These are phyloP conservation scores for Coemansia sp. DNA, from an alignment of 192 early-diverging fungal species.

Conservation along the genomic window DNA sequence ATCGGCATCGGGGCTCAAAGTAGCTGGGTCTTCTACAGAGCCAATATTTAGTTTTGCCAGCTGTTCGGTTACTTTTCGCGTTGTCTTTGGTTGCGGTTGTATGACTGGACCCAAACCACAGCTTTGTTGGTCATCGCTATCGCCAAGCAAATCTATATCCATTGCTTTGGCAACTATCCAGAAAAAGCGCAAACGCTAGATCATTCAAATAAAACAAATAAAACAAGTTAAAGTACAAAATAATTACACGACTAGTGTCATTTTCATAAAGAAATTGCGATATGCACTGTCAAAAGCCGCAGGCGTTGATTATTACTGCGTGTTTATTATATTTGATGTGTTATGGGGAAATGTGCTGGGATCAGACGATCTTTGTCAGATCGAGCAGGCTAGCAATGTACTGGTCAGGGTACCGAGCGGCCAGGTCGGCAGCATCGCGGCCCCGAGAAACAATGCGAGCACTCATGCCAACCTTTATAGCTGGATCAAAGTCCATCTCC, in stretches of 20 bases:
- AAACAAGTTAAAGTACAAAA: background rate
- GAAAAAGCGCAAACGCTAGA: background rate
- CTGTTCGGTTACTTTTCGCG: background rate
- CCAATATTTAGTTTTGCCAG: background rate
- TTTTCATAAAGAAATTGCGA: background rate
- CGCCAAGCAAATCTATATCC: slow-evolving; percentile 25
- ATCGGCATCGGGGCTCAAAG: background rate
- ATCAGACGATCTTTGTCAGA: slow-evolving; percentile 14
- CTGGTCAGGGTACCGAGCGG: slow-evolving; percentile 6
- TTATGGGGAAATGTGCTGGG: background rate
- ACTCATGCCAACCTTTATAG: slow-evolving; percentile 35
- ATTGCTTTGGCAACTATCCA: slow-evolving; percentile 1
- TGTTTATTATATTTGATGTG: background rate
- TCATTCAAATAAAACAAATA: slow-evolving; percentile 1
- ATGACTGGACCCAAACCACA: slow-evolving; percentile 18
- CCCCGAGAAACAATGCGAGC: slow-evolving; percentile 33
- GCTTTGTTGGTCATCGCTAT: slow-evolving; percentile 2
- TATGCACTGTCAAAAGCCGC: background rate
- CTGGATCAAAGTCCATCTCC: slow-evolving; percentile 36
- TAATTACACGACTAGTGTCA: background rate
- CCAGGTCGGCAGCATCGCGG: background rate
- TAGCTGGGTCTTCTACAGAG: background rate
- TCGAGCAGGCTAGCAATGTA: slow-evolving; percentile 18
- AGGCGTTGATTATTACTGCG: background rate
- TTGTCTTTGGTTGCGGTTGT: slow-evolving; percentile 12